Conservation (phyloP, 2,329 filamentous ascomycete genomes). For the Botrytis paeoniae region DNA sequence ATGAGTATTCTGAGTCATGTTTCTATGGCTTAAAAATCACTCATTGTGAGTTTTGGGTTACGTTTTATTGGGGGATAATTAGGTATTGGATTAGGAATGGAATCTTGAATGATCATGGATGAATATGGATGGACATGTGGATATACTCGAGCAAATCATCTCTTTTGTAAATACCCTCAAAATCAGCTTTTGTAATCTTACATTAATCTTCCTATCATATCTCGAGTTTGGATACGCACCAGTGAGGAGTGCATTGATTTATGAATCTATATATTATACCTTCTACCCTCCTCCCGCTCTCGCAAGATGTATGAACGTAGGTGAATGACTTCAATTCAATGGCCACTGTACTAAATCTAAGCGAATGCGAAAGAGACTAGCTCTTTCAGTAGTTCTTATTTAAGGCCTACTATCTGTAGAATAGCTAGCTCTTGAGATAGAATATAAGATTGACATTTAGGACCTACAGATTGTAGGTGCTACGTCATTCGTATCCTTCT, state of each 20-base stretch:
- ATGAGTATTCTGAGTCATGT: neutral
- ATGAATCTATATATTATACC: neutral
- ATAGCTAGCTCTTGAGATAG: too few relatives aligned
- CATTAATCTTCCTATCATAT: neutral
- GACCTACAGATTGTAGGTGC: too few relatives aligned
- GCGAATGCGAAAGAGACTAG: too few relatives aligned
- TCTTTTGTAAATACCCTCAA: neutral
- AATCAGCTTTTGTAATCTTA: neutral
- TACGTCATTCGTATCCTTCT: too few relatives aligned
- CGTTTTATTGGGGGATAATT: neutral
- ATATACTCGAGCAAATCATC: neutral
- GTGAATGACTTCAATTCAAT: too few relatives aligned
- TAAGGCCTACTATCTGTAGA: too few relatives aligned
- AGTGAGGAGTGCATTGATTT: neutral
- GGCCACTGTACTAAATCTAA: too few relatives aligned
- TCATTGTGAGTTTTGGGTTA: neutral
- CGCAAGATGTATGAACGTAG: too few relatives aligned
- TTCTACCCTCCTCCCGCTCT: too few relatives aligned
- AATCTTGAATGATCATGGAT: neutral
- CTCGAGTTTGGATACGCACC: neutral
- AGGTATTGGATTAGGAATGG: neutral
- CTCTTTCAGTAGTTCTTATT: too few relatives aligned
- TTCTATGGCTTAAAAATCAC: neutral
- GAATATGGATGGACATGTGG: neutral
- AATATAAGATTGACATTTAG: too few relatives aligned